A percentile compares a stretch with the other conserved stretches of the same genome.
phyloP scores from a whole-genome alignment of 352 stramenopile genomes.

The Phytophthora sp. region DNA sequence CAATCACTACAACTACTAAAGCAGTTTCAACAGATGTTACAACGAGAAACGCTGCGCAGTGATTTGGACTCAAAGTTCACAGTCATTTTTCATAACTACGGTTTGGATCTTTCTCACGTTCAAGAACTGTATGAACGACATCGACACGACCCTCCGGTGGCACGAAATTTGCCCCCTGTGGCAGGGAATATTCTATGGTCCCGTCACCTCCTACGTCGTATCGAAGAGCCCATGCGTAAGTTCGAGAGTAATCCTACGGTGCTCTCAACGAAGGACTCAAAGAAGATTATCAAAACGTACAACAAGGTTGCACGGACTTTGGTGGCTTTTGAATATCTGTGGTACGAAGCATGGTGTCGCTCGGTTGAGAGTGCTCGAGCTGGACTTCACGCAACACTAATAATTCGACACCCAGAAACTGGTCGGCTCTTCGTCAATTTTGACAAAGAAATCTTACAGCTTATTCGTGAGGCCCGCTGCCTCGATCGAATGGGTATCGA shows the following conservation, averaged over 20 bases:
- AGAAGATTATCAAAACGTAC: slow-evolving; percentile 93
- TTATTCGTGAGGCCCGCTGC: slow-evolving; percentile 88
- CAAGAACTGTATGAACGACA: slow-evolving; percentile 89
- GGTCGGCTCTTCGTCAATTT: slow-evolving; percentile 89
- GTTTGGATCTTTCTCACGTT: slow-evolving; percentile 83
- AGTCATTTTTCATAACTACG: slow-evolving; percentile 93
- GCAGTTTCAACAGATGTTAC: slow-evolving; percentile 89
- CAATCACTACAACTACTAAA: slow-evolving; percentile 85
- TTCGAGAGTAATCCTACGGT: slow-evolving; percentile 88
- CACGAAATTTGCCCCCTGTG: slow-evolving; percentile 83
- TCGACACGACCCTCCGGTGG: slow-evolving; percentile 83
- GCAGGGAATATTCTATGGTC: slow-evolving; percentile 90
- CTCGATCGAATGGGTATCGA: slow-evolving; percentile 85
- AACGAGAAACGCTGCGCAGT: slow-evolving; percentile 79
- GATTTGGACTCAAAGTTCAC: slow-evolving; percentile 92
- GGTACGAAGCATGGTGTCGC: slow-evolving; percentile 89
- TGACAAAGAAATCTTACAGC: slow-evolving; percentile 88
- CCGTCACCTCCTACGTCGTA: slow-evolving; percentile 81
- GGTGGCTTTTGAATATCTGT: slow-evolving; percentile 91
- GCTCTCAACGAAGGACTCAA: slow-evolving; percentile 86
- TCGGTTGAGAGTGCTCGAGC: slow-evolving; percentile 81
- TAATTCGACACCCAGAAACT: slow-evolving; percentile 82
- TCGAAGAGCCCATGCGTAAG: slow-evolving; percentile 89
- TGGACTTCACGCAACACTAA: slow-evolving; percentile 81
- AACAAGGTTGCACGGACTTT: slow-evolving; percentile 90